These are phyloP conservation scores for Chytridium lagenaria DNA, from an alignment of 371 early-diverging fungal species.

Conservation along the genomic window DNA sequence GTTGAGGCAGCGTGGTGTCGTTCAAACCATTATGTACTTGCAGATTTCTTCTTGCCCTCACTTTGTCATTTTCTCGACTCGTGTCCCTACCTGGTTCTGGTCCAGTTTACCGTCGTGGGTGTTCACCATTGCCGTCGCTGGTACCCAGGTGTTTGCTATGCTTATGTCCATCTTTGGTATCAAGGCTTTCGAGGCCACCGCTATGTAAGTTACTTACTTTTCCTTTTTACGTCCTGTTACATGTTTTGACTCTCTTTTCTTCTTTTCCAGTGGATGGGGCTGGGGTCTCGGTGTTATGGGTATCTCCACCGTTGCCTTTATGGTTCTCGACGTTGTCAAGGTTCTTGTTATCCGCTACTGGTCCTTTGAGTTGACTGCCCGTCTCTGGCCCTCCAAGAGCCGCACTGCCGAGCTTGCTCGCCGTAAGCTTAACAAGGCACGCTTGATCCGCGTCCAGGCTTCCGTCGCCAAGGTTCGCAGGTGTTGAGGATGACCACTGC, in stretches of 20 bases:
- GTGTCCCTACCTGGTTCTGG: constrained; percentile 87
- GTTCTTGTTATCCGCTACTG: constrained; percentile 78
- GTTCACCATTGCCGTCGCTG: constrained; percentile 82
- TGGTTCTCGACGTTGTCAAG: constrained; percentile 83
- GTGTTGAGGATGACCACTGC: constrained; percentile 39
- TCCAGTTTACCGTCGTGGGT: constrained; percentile 78
- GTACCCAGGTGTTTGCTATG: constrained; percentile 90
- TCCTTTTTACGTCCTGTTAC: background rate
- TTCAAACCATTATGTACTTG: constrained; percentile 80
- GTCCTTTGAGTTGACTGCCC: constrained; percentile 60
- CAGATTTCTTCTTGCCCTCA: constrained; percentile 92
- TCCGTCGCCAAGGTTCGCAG: constrained; percentile 46
- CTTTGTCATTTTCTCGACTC: constrained; percentile 96
- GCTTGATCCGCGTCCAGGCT: constrained; percentile 24
- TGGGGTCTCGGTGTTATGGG: constrained; percentile 46
- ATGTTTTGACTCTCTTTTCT: constrained; percentile 49
- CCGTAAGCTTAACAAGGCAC: constrained; percentile 25
- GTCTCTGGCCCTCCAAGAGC: constrained; percentile 39
- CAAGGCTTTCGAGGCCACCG: constrained; percentile 38
- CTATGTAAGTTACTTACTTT: constrained; percentile 38
- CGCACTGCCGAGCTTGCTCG: constrained; percentile 37
- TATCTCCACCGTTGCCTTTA: constrained; percentile 62
- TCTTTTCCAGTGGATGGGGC: constrained; percentile 54
- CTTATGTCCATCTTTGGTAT: constrained; percentile 82
- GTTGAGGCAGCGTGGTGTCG: constrained; percentile 8